Base-by-base conservation (phyloP, 2,329 filamentous ascomycete genomes). In the Grosmannia huntii region DNA sequence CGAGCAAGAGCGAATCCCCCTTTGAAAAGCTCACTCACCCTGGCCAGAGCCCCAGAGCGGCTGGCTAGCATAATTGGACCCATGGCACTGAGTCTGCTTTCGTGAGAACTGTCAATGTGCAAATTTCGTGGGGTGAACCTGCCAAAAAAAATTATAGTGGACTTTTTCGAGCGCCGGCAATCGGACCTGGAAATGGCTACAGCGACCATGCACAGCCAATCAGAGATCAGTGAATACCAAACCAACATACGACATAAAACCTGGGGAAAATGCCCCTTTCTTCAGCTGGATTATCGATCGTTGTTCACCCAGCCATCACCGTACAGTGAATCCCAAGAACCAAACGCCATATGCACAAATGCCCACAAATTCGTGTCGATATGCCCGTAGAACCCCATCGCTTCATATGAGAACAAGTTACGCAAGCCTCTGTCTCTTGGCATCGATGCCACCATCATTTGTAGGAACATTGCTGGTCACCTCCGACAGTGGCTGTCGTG, bases 51-150 rank as follows among this genome's bases (percentile, higher is more conserved):
- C 67, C 76, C 73, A 61, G 75, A 75, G 64, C 76, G 74, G 65
- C 73, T 72, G 64, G 73, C 75, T 64, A 78, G 69, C 67, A 76
- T 71, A 70, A 79, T 76, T 71, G 76, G 70, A 68, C 75, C 75
- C 76, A 79, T 80, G 49, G 25, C 38, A 58, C 60, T 60, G n/a
- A n/a, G n/a, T 61, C 55, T 9, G 16, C 19, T 44, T n/a, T n/a
- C 21, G 36, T 23, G 23, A 19, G 9, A 31, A 12, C n/a, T 27
- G 21, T 25, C 16, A 12, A 52, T 21, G 50, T 31, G 16, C 36
- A 56, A 52, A 57, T 52, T 55, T 52, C 33, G 57, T 53, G 55
- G 50, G 54, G 41, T 38, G 36, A 7, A 23, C 41, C n/a, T 31
- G n/a, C n/a, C 44, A 57, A 57, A 59, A 59, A 57, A 53, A 57